Base-by-base conservation (phyloP, 495 filamentous ascomycete species). In the Penicillium bovifimosum region DNA sequence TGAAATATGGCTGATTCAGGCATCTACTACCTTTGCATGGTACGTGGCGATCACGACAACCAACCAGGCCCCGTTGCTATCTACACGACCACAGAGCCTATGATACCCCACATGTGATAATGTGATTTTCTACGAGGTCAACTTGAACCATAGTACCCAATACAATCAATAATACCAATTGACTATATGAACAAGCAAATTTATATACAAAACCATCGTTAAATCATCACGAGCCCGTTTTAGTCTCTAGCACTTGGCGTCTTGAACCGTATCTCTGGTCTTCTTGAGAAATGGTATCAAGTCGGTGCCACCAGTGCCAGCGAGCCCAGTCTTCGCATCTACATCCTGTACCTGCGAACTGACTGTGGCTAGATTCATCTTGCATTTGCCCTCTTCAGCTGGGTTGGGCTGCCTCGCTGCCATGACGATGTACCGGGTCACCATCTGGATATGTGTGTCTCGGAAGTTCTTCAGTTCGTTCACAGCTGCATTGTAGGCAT, bases 211-310 rank as follows among this genome's bases (percentile, higher is more conserved):
- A 28, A 41, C 5, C 9, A 24, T 50, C 48, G 39, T 50, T 41
- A 10, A 50, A 18, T 45, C 41, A 24, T 45, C 14, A 10, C 17
- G 27, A 10, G 11, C 29, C 28, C 28, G 14, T 36, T 5, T 17
- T 11, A 27, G 20, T 43, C 46, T 41, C 26, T 59, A 67, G 43
- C 59, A 63, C 26, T 65, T 57, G 16, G 66, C 60, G 41, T 55
- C 54, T 41, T 69, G 68, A 1, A 91, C 96, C 71, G 95, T 88
- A 66, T 96, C 91, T 13, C 91, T 75, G 2, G 92, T 91, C 66
- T 95, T 87, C 64, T 92, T 95, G 52, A 96, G 70, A 62, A 96
- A 96, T 0, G 90, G 87, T 55, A 96, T 95, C 56, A 96, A 70
- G 16, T 87, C 84, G 0, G 91, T 96, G 5, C 91, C 91, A 18